These are phyloP conservation scores for Dacryopinax primogenitus DNA, from an alignment of 768 basidiomycete species.

Conservation along the genomic window DNA sequence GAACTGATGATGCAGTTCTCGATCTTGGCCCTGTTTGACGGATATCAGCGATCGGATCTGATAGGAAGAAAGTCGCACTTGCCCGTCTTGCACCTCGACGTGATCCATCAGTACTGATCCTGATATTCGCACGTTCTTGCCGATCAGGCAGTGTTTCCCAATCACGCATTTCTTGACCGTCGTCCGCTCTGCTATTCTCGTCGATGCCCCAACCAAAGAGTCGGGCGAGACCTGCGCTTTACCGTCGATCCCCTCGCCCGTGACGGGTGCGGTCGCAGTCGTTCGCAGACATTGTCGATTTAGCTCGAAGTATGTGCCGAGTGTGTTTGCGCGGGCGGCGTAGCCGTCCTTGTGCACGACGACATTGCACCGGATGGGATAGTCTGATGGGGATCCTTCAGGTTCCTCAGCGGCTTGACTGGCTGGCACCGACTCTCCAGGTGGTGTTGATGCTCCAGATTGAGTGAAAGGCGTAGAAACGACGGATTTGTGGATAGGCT, in stretches of 20 bases:
- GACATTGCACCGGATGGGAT: constrained; percentile 46
- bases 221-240: constrained; percentile 75
- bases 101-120: constrained; percentile 82
- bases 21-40: constrained; percentile 12
- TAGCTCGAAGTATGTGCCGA: constrained; percentile 63
- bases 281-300: constrained; percentile 37
- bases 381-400: constrained; percentile 16
- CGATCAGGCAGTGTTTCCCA: constrained; percentile 72
- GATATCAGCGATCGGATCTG: not conserved
- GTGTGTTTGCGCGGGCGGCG: constrained; percentile 60
- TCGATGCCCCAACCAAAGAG: constrained; percentile 69
- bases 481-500: constrained; percentile 15
- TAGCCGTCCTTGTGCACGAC: constrained; percentile 47
- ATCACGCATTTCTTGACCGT: constrained; percentile 69
- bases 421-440: constrained; percentile 14
- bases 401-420: constrained; percentile 17
- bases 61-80: constrained; percentile 19
- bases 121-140: constrained; percentile 67
- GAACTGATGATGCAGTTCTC: constrained; percentile 13
- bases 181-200: constrained; percentile 65
- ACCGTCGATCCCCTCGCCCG: constrained; percentile 52
- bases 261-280: not conserved
- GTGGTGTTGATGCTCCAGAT: constrained; percentile 9
- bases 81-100: constrained; percentile 81
- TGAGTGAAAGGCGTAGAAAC: constrained; percentile 28